A percentile compares a stretch with the other conserved stretches of the same genome.
phyloP scores from a whole-genome alignment of 805 yeast species.

The Saturnispora galanensis region DNA sequence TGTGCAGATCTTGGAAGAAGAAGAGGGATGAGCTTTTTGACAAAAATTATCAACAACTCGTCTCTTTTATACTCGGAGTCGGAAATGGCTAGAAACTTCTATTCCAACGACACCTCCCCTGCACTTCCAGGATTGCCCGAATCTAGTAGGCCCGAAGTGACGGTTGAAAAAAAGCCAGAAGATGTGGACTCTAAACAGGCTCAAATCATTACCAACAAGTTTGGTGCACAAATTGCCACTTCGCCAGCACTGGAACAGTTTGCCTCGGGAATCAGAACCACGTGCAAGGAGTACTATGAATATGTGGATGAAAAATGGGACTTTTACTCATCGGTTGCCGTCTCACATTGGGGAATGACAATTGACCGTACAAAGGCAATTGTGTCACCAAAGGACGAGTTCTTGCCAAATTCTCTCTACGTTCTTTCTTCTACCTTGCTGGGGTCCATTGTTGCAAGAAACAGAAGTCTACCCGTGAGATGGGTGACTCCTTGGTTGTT shows the following conservation, averaged over 20 bases:
- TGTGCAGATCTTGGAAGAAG: slow-evolving; percentile 22
- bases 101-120: not conserved
- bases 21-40: slow-evolving; percentile 26
- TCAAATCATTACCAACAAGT: slow-evolving; percentile 21
- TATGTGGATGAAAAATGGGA: slow-evolving; percentile 33
- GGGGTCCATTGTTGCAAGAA: slow-evolving; percentile 45
- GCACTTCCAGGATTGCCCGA: slow-evolving; percentile 6
- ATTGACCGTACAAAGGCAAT: slow-evolving; percentile 25
- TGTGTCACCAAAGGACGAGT: slow-evolving; percentile 47
- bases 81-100: not conserved
- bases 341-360: slow-evolving; percentile 32
- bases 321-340: slow-evolving; percentile 37
- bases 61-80: not conserved
- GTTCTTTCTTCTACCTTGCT: slow-evolving; percentile 46
- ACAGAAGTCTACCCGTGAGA: slow-evolving; percentile 38
- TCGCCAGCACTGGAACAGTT: slow-evolving; percentile 38
- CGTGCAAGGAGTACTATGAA: slow-evolving; percentile 30
- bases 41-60: slow-evolving; percentile 18
- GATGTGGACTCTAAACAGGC: not conserved
- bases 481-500: slow-evolving; percentile 41
- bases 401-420: slow-evolving; percentile 45
- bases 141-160: not conserved
- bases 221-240: slow-evolving; percentile 46
- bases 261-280: slow-evolving; percentile 31
- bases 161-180: not conserved